Base-by-base conservation (phyloP, 202 grass and related monocot species). In the Hordeum pubiflorum region DNA sequence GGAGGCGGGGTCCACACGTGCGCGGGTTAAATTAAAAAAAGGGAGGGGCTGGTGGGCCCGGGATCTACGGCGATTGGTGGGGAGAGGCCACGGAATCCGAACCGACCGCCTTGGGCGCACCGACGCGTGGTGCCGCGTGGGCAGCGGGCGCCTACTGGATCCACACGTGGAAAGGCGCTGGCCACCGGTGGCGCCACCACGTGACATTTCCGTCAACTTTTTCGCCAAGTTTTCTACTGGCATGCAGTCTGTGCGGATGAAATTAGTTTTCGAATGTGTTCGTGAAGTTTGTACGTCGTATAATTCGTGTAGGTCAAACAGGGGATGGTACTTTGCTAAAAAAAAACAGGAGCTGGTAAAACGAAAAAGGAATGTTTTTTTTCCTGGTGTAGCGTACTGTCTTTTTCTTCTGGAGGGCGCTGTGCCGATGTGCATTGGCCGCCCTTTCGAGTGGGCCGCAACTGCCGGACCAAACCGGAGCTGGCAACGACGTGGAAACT, bases 91-190 rank as follows among this genome's bases (percentile, higher is more conserved):
- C 18, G 66, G 57, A 52, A 43, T 74, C 59, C 58, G 63, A 33
- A 33, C 39, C 37, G 82, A 41, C 69, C 41, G 40, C 29, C 18
- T 58, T 12, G 37, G 67, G 20, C 12, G 69, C 39, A 21, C 14
- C 48, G 52, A 81, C 84, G 60, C 78, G 79, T 82, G 85, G 79
- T 44, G 63, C 78, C 26, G 72, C 39, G 55, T 63, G 39, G 31
- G 22, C 11, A 6, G 6, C 3, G 0, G 20, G 11, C 20, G 40
- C 26, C 56, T 57, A 29, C 11, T 5, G 24, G 15, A 58, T 77
- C 63, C 76, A 79, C 78, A 62, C 72, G 79, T 82, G 72, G 31
- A 23, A 2, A 17, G 10, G 10, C 10, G 26, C 11, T 50, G 63
- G 7, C 62, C 52, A 38, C 26, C 8, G 18, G 59, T 59, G 77